phyloP scores from a whole-genome alignment of 1,139 yeast genomes.

The Lodderomyces orthopsilosis region DNA sequence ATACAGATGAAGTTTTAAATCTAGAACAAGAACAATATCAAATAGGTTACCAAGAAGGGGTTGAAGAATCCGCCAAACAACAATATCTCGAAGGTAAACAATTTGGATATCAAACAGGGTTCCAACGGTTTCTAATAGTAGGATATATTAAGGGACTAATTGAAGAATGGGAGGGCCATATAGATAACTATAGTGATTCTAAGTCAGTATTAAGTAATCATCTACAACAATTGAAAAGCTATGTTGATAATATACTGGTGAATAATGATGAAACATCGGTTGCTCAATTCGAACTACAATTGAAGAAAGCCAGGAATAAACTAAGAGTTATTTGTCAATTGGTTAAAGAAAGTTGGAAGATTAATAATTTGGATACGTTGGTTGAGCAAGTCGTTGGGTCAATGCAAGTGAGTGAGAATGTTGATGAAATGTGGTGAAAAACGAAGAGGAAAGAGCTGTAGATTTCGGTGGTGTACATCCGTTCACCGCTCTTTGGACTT shows the following conservation, averaged over 20 bases:
- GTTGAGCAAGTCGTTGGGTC: constrained; percentile 39
- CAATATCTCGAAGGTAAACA: constrained; percentile 68
- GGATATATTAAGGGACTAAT: constrained; percentile 64
- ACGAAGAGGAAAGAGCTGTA: not conserved
- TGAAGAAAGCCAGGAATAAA: constrained; percentile 52
- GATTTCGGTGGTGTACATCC: too few relatives aligned
- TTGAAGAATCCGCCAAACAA: constrained; percentile 35
- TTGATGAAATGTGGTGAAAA: constrained; percentile 45
- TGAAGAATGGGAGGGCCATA: constrained; percentile 30
- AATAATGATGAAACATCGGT: constrained; percentile 50
- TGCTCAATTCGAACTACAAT: constrained; percentile 41
- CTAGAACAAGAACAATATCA: constrained; percentile 57
- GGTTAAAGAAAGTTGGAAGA: constrained; percentile 33
- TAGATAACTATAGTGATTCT: constrained; percentile 17
- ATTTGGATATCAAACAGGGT: constrained; percentile 77
- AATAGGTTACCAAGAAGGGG: constrained; percentile 63
- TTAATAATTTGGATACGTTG: constrained; percentile 32
- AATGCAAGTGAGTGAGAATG: constrained; percentile 38
- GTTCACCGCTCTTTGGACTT: too few relatives aligned
- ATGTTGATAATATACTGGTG: constrained; percentile 19
- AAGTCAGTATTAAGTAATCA: not conserved
- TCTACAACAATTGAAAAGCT: constrained; percentile 6
- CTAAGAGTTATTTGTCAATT: constrained; percentile 43
- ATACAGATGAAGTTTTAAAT: constrained; percentile 49
- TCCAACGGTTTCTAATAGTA: constrained; percentile 60